phyloP scores from a whole-genome alignment of 305 asterid genomes.

The Nicotiana rustica region DNA sequence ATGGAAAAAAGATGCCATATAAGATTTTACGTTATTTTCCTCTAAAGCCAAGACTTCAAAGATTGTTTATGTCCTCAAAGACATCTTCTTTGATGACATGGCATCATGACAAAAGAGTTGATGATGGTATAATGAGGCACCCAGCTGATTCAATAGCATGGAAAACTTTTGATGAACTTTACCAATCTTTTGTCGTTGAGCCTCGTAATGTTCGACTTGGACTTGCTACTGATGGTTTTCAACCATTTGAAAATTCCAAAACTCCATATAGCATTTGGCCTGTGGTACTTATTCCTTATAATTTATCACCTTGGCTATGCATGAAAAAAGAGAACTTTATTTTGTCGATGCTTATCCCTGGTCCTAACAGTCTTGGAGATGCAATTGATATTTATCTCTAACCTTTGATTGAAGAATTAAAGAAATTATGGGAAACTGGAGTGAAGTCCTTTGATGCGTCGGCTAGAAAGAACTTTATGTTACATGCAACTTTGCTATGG shows the following conservation, averaged over 20 bases:
- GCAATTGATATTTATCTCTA: too few species aligned
- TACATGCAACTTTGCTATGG: too few species aligned
- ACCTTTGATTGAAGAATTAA: neutral
- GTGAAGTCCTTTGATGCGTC: too few species aligned
- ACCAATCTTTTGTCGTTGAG: neutral
- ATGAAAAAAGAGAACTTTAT: neutral
- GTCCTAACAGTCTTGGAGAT: too few species aligned
- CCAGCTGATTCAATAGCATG: neutral
- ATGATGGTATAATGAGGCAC: conserved; percentile 1
- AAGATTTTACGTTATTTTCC: conserved; percentile 7
- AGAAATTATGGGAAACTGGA: neutral
- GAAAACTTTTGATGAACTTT: neutral
- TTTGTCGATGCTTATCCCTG: neutral
- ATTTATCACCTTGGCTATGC: neutral
- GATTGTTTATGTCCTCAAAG: neutral
- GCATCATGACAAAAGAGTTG: neutral
- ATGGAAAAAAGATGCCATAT: neutral
- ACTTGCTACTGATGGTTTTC: conserved; percentile 26
- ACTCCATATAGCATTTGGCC: neutral
- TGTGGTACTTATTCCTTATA: too few species aligned
- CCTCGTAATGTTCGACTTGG: conserved; percentile 23
- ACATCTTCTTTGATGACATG: neutral
- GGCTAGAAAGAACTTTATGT: too few species aligned
- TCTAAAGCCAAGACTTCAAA: neutral
- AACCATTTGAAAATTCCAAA: conserved; percentile 9